These are phyloP conservation scores for Pythium rishiriense DNA, from an alignment of 352 stramenopile species.

Conservation along the genomic window DNA sequence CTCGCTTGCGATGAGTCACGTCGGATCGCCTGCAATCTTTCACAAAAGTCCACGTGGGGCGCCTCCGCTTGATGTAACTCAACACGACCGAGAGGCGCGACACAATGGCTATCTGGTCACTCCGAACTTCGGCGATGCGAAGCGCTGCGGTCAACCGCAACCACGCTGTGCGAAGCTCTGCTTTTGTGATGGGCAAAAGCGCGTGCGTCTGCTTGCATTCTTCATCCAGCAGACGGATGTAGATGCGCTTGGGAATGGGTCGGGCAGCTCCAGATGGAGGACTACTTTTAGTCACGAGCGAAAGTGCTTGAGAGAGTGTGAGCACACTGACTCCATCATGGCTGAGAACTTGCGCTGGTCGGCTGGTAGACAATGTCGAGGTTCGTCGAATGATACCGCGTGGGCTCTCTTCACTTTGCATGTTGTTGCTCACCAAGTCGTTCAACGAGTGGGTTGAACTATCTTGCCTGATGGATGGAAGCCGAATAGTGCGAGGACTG, in stretches of 20 bases:
- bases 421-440: neutral
- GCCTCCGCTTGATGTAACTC: slow-evolving; percentile 28
- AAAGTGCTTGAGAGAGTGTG: slow-evolving; percentile 22
- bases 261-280: neutral
- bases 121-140: slow-evolving; percentile 29
- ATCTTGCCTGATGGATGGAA: slow-evolving; percentile 18
- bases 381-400: neutral
- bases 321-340: slow-evolving; percentile 7
- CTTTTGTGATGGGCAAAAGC: slow-evolving; percentile 6
- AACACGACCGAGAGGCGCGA: slow-evolving; percentile 29
- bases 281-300: neutral
- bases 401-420: neutral
- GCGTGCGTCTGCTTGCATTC: slow-evolving; percentile 25
- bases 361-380: slow-evolving; percentile 1
- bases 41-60: slow-evolving; percentile 37
- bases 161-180: slow-evolving; percentile 28
- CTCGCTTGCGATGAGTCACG: slow-evolving; percentile 19
- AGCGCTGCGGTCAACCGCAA: slow-evolving; percentile 32
- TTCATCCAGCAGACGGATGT: slow-evolving; percentile 24
- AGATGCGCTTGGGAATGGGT: neutral
- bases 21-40: slow-evolving; percentile 37
- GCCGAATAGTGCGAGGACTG: slow-evolving; percentile 2
- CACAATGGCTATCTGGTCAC: slow-evolving; percentile 32
- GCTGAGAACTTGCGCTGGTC: neutral
- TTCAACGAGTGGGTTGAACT: slow-evolving; percentile 6